Conservation (phyloP, 352 stramenopile species). For the Peronospora belbahrii region DNA sequence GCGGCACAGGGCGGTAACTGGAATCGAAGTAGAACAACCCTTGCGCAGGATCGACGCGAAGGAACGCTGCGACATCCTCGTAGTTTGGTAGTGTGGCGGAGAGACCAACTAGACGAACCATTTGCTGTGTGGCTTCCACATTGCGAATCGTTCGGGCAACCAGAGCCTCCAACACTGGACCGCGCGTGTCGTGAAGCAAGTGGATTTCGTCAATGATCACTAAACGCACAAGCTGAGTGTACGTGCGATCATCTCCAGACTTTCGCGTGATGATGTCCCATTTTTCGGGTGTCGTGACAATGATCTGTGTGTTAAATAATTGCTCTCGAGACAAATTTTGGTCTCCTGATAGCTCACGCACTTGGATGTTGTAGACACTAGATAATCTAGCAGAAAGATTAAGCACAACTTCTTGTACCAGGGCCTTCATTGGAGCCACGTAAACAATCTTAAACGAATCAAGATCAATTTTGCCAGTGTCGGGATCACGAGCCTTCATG, state of each 20-base stretch:
- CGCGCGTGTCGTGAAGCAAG: constrained; percentile 97
- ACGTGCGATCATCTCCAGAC: constrained; percentile 93
- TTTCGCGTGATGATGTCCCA: constrained; percentile 99
- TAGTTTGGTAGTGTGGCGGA: constrained; percentile 99
- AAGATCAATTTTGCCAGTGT: constrained; percentile 88
- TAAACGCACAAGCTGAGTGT: constrained; percentile 96
- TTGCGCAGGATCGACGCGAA: constrained; percentile 95
- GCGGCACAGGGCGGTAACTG: constrained; percentile 95
- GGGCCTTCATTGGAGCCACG: constrained; percentile 99
- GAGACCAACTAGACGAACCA: constrained; percentile 95
- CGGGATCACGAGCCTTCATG: constrained; percentile 83
- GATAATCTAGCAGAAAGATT: constrained; percentile 94
- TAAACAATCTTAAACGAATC: constrained; percentile 99
- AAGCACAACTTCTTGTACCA: constrained; percentile 98
- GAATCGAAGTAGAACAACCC: constrained; percentile 99
- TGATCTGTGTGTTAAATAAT: constrained; percentile 98
- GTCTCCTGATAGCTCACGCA: constrained; percentile 97
- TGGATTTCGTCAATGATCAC: constrained; percentile 99
- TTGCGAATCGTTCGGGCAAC: constrained; percentile 96
- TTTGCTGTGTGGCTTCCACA: constrained; percentile 96
- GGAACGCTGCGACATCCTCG: constrained; percentile 97
- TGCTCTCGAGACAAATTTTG: constrained; percentile 96
- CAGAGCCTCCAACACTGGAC: constrained; percentile 96
- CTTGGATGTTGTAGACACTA: constrained; percentile 89
- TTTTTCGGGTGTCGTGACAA: constrained; percentile 99